Base-by-base conservation (phyloP, 139 green algal species). In the Parachlorella kessleri region DNA sequence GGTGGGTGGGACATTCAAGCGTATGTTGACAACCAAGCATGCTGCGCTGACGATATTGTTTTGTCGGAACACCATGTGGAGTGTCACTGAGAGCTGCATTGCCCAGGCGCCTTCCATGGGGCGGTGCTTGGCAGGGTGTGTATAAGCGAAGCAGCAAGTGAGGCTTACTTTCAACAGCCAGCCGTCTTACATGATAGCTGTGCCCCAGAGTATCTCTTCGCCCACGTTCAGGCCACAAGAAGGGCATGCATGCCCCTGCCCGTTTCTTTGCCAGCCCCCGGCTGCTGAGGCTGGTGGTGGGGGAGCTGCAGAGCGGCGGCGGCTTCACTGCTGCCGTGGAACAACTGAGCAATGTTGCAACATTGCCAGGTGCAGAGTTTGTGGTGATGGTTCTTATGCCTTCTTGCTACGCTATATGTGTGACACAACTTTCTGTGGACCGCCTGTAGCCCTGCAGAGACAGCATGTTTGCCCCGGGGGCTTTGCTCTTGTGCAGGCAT, bases 211-310 rank as follows among this genome's bases (percentile, higher is more conserved):
- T 33, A 3, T 36, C n/a, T 55, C 70, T 74, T 24, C 36, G 24
- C 3, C 24, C 32, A 2, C 5, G 23, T 55, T 28, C 39, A 84
- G 80, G 80, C 14, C 75, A 85, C 28, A 65, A 81, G 18, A 41
- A 69, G n/a, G 74, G 74, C 59, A 85, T 85, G 80, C 53, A 64
- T 1, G 80, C 85, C 33, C 71, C 73, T 37, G 80, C 74, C 36
- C 85, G 40, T 33, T 85, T 85, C 28, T 85, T 69, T 10, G 76
- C 76, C 26, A 76, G 66, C 66, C 66, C 76, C 35, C 59, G 77
- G 42, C 76, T 81, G 42, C 76, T 81, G 2, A 77, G 59, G 23
- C 66, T 81, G 1, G 76, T 81, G 24, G 71, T 72, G 35, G 71
- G 71, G 6, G 76, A 81, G 42, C 71, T 81, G 41, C 32, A 53